A percentile compares a stretch with the other conserved stretches of the same genome.
These are phyloP conservation scores for Mallotus japonicus DNA, from an alignment of 441 rosid species.

Conservation along the genomic window DNA sequence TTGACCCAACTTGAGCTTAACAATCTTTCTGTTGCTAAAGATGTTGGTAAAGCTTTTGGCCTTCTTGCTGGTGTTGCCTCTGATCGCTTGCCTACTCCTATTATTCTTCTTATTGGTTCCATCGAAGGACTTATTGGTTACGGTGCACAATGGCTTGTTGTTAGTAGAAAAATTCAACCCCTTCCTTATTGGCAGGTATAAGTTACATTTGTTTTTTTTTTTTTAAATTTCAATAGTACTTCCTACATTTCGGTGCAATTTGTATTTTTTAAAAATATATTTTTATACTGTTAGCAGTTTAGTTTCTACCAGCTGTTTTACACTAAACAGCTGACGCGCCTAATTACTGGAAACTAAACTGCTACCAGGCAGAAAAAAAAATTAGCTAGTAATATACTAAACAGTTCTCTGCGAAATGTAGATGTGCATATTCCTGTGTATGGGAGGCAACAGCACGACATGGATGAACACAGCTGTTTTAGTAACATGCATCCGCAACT, in stretches of 20 bases:
- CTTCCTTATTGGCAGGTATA: slow-evolving; percentile 85
- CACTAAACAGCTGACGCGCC: no score
- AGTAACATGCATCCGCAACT: slow-evolving; percentile 78
- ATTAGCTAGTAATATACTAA: no score
- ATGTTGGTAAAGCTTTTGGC: slow-evolving; percentile 87
- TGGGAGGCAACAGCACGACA: slow-evolving; percentile 90
- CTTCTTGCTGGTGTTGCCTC: slow-evolving; percentile 83
- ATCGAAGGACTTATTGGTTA: slow-evolving; percentile 73
- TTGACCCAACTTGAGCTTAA: slow-evolving; percentile 75
- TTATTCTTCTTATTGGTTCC: slow-evolving; percentile 68
- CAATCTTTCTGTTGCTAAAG: slow-evolving; percentile 73
- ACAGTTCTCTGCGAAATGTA: slow-evolving; percentile 8
- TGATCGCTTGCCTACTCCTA: slow-evolving; percentile 54
- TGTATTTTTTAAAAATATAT: no score
- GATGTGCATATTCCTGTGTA: slow-evolving; percentile 76
- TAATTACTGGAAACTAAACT: no score
- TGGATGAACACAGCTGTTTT: slow-evolving; percentile 93
- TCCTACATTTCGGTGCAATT: no score
- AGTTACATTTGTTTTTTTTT: no score
- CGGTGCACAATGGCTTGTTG: slow-evolving; percentile 84
- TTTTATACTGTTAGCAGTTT: no score
- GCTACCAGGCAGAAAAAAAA: no score
- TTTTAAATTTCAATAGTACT: no score
- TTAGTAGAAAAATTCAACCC: slow-evolving; percentile 50
- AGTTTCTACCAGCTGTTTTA: no score